phyloP scores from a whole-genome alignment of 257 asterid genomes.

The Solanum microdontum region DNA sequence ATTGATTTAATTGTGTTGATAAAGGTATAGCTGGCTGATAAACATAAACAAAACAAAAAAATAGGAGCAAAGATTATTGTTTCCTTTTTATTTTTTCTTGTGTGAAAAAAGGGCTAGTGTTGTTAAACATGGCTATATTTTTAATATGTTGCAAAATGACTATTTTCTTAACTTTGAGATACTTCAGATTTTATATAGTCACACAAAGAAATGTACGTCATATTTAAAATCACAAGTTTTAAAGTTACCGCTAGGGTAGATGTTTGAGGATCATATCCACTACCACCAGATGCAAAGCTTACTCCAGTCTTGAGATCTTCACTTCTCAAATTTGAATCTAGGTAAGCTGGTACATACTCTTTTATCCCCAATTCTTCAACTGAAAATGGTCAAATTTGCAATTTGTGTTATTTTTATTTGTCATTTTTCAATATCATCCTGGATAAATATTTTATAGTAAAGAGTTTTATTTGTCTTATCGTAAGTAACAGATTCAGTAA shows the following conservation, averaged over 20 bases:
- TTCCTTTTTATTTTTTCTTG: neutral
- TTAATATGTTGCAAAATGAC: neutral
- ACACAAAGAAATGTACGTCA: neutral
- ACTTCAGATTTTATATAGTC: neutral
- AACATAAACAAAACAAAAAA: neutral
- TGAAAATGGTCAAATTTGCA: slow-evolving; percentile 13
- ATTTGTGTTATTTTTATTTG: neutral
- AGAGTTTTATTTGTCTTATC: neutral
- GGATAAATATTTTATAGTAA: neutral
- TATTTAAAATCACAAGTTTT: neutral
- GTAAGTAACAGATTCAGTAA: neutral
- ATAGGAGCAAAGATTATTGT: neutral
- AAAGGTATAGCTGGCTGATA: slow-evolving; percentile 45
- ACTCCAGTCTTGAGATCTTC: slow-evolving; percentile 61
- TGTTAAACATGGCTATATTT: neutral
- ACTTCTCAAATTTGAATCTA: slow-evolving; percentile 36
- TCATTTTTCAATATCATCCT: neutral
- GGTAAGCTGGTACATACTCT: slow-evolving; percentile 56
- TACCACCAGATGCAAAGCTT: slow-evolving; percentile 84
- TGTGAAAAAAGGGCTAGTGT: slow-evolving; percentile 7
- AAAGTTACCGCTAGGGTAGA: slow-evolving; percentile 19
- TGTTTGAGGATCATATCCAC: slow-evolving; percentile 60
- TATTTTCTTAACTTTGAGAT: neutral
- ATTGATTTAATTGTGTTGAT: slow-evolving; percentile 35
- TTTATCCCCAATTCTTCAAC: slow-evolving; percentile 51